These are phyloP conservation scores for Colletotrichum magnum DNA, from an alignment of 2,329 filamentous ascomycete species.

Conservation along the genomic window DNA sequence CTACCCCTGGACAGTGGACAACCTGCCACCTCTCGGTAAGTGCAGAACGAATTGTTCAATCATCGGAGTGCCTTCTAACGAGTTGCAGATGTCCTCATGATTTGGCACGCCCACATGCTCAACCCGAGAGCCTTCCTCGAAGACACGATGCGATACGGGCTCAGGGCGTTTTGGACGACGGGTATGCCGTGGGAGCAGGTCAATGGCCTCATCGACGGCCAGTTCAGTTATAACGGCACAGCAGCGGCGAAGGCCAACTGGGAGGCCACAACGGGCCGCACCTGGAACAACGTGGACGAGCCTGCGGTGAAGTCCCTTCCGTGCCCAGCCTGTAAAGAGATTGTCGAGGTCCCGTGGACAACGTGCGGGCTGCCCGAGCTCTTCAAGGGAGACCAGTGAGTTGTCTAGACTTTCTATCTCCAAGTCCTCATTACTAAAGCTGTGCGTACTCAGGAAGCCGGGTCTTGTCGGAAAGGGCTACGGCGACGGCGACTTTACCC, in stretches of 20 bases:
- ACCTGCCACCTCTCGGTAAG: conserved; percentile 73
- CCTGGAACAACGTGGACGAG: conserved; percentile 74
- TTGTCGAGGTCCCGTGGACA: conserved; percentile 71
- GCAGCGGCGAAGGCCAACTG: conserved; percentile 62
- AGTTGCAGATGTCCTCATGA: conserved; percentile 77
- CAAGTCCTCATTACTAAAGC: accelerated
- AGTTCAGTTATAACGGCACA: conserved; percentile 69
- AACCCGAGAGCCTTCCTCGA: conserved; percentile 83
- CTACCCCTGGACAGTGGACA: conserved; percentile 54
- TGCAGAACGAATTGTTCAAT: neutral
- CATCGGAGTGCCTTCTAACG: neutral
- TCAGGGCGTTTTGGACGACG: conserved; percentile 70
- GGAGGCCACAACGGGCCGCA: conserved; percentile 59
- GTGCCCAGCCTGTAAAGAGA: conserved; percentile 68
- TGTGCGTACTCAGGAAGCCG: conserved; percentile 26
- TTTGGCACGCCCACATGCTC: conserved; percentile 85
- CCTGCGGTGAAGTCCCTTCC: conserved; percentile 59
- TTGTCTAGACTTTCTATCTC: too few species aligned
- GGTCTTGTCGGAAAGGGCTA: conserved; percentile 68
- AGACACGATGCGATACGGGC: conserved; percentile 74
- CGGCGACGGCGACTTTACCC: conserved; percentile 69
- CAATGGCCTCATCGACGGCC: conserved; percentile 69
- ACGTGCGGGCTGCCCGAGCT: conserved; percentile 55
- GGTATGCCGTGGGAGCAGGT: conserved; percentile 77
- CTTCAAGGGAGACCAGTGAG: conserved; percentile 50